These are phyloP conservation scores for Ustilago crameri DNA, from an alignment of 1,284 basidiomycete genomes.

Conservation along the genomic window DNA sequence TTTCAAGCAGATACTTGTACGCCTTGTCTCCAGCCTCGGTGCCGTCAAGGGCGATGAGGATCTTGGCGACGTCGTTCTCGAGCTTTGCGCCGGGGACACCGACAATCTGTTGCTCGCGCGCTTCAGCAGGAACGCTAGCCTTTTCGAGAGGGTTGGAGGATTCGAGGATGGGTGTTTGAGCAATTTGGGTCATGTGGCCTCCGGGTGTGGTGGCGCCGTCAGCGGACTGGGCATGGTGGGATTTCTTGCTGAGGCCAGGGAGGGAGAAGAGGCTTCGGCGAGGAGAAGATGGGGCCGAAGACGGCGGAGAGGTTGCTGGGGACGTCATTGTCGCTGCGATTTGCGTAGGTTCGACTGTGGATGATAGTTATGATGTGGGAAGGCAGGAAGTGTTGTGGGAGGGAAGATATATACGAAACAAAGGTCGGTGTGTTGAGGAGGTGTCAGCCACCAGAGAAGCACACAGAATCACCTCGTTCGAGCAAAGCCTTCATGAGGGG, in stretches of 20 bases:
- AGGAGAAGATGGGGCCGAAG: constrained; percentile 42
- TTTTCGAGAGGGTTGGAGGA: constrained; percentile 64
- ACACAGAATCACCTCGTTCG: background rate
- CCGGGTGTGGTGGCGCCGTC: constrained; percentile 36
- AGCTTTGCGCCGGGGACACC: constrained; percentile 51
- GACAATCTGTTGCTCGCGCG: constrained; percentile 64
- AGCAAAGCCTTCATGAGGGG: too few species aligned
- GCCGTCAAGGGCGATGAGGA: constrained; percentile 63
- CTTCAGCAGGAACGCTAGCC: constrained; percentile 53
- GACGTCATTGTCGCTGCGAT: constrained; percentile 33
- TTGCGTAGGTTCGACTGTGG: background rate
- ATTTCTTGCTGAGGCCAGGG: constrained; percentile 26
- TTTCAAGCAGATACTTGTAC: constrained; percentile 58
- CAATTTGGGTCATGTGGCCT: constrained; percentile 46
- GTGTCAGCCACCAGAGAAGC: background rate
- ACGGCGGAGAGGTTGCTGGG: constrained; percentile 33
- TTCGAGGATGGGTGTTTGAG: constrained; percentile 64
- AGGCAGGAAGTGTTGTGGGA: background rate
- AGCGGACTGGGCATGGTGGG: constrained; percentile 15
- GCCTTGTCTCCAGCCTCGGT: constrained; percentile 65
- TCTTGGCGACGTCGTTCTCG: constrained; percentile 44
- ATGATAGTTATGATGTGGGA: background rate
- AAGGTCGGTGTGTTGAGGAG: background rate
- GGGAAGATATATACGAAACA: background rate
- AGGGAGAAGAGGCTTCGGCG: constrained; percentile 37